These are phyloP conservation scores for Biscutella laevigata DNA, from an alignment of 441 rosid species.

Conservation along the genomic window DNA sequence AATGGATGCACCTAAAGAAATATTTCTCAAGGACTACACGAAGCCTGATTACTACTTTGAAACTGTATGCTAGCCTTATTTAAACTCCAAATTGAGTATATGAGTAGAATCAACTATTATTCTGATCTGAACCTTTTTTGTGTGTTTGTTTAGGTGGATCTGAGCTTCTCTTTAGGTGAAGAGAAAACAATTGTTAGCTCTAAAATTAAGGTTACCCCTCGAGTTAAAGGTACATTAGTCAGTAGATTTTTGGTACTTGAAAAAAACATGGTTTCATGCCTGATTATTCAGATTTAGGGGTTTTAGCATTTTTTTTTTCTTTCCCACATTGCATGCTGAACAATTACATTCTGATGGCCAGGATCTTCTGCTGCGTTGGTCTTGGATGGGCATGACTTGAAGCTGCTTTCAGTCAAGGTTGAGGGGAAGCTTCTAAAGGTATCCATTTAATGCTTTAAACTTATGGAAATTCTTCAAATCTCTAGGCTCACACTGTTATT, in stretches of 20 bases:
- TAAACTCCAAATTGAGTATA: not conserved
- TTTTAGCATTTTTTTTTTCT: not conserved
- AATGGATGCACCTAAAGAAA: constrained; percentile 83
- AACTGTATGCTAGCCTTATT: constrained; percentile 33
- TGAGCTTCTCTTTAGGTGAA: constrained; percentile 74
- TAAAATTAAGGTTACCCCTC: constrained; percentile 60
- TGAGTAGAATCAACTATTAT: not conserved
- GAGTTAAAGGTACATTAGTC: constrained; percentile 58
- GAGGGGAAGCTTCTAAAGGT: constrained; percentile 66
- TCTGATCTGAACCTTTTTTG: constrained; percentile 9
- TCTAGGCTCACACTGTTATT: not conserved
- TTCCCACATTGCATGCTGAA: constrained; percentile 5
- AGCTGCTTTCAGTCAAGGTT: constrained; percentile 68
- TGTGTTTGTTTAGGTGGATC: constrained; percentile 58
- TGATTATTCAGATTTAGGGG: not conserved
- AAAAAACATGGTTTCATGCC: not conserved
- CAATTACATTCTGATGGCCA: constrained; percentile 24
- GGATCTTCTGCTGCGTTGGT: constrained; percentile 67
- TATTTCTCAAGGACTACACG: constrained; percentile 85
- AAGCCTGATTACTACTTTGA: constrained; percentile 90
- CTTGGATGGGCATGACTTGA: constrained; percentile 72
- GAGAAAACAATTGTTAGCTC: constrained; percentile 88
- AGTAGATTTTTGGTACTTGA: not conserved
- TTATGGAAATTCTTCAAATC: not conserved
- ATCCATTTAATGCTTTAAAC: constrained; percentile 7